Conservation (phyloP, 2,329 filamentous ascomycete species). For the Sporothrix dimorphospora region DNA sequence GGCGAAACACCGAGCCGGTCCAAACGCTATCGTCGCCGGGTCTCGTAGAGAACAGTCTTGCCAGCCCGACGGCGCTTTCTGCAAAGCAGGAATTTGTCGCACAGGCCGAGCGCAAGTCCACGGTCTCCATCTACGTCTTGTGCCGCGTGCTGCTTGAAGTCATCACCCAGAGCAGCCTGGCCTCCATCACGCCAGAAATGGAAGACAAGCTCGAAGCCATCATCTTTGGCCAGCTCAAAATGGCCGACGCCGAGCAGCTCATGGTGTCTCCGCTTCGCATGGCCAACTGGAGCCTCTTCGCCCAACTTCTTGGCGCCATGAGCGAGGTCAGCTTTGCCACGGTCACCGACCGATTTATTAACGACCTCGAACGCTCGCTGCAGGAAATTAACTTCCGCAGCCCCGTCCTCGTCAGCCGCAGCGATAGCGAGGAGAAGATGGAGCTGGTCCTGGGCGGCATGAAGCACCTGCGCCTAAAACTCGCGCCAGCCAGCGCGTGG, state of each 20-base stretch:
- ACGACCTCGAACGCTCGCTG: conserved; percentile 77
- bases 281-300: conserved; percentile 95
- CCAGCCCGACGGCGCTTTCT: conserved; percentile 47
- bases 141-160: conserved; percentile 94
- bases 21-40: conserved; percentile 45
- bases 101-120: conserved; percentile 85
- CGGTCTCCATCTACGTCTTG: conserved; percentile 92
- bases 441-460: conserved; percentile 89
- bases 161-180: conserved; percentile 83
- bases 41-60: conserved; percentile 39
- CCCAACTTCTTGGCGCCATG: conserved; percentile 92
- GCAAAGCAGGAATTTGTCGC: conserved; percentile 71
- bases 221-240: conserved; percentile 93
- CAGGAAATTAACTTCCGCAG: conserved; percentile 75
- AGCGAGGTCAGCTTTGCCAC: conserved; percentile 87
- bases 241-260: conserved; percentile 80
- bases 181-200: conserved; percentile 85
- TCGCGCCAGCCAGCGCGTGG: conserved; percentile 75
- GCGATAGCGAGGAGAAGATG: conserved; percentile 77
- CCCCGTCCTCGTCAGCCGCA: conserved; percentile 57
- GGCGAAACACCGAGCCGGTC: conserved; percentile 75
- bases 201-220: conserved; percentile 93
- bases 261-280: conserved; percentile 78
- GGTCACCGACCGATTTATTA: conserved; percentile 79
- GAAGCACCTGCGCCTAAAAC: conserved; percentile 81